These are phyloP conservation scores for Martiniozyma abietophila DNA, from an alignment of 805 yeast genomes.

Conservation along the genomic window DNA sequence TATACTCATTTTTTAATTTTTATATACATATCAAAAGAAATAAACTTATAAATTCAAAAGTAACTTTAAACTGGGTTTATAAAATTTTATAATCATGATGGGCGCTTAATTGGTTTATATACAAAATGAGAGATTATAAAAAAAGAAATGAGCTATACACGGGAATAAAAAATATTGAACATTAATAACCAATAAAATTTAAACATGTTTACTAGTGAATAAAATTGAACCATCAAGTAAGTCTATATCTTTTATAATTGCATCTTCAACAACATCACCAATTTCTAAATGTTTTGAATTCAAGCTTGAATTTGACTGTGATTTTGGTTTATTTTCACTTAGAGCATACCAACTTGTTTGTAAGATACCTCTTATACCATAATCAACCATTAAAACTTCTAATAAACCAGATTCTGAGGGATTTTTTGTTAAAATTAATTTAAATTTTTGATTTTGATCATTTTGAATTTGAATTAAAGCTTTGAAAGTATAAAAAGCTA, in stretches of 20 bases:
- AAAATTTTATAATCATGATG: too few relatives aligned
- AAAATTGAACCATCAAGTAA: constrained; percentile 34
- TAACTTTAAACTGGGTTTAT: too few relatives aligned
- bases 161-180: too few relatives aligned
- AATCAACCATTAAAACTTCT: constrained; percentile 23
- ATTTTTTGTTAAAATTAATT: constrained; percentile 33
- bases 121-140: too few relatives aligned
- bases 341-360: constrained; percentile 23
- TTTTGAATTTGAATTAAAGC: constrained; percentile 20
- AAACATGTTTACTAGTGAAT: constrained; percentile 21
- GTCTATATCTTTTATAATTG: constrained; percentile 33
- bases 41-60: too few relatives aligned
- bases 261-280: constrained; percentile 35
- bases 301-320: constrained; percentile 15
- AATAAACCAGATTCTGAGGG: constrained; percentile 31
- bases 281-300: constrained; percentile 27
- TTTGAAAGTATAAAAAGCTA: constrained; percentile 25
- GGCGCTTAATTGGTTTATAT: too few relatives aligned
- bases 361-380: constrained; percentile 23
- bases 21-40: too few relatives aligned
- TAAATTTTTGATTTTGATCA: constrained; percentile 28
- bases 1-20: too few relatives aligned
- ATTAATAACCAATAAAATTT: constrained; percentile 1
- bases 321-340: constrained; percentile 12
- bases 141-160: too few relatives aligned